Conservation (phyloP, 108 stramenopile genomes). For the Seminavis robusta region DNA sequence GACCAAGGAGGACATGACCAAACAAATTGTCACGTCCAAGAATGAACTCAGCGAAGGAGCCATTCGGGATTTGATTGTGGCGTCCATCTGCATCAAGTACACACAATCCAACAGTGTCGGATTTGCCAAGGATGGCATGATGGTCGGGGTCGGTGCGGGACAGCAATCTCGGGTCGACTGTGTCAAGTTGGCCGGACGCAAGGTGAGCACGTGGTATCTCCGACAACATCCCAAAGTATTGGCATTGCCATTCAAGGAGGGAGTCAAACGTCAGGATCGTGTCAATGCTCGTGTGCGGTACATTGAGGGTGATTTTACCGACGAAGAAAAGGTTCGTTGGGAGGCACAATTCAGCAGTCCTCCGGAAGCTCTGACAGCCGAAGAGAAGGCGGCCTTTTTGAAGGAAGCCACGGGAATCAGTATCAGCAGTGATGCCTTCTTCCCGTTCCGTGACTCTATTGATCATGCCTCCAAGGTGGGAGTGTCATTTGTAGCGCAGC, state of each 20-base stretch:
- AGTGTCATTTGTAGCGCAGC: conserved; percentile 90
- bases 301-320: conserved; percentile 97
- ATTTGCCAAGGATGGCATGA: conserved; percentile 96
- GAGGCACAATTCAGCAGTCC: conserved; percentile 78
- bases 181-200: conserved; percentile 97
- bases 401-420: conserved; percentile 75
- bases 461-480: conserved; percentile 98
- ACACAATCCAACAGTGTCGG: conserved; percentile 97
- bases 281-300: conserved; percentile 98
- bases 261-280: conserved; percentile 95
- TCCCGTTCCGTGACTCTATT: conserved; percentile 98
- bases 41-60: conserved; percentile 74
- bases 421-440: conserved; percentile 97
- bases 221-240: conserved; percentile 98
- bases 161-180: conserved; percentile 99
- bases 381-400: conserved; percentile 92
- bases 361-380: conserved; percentile 86
- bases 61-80: conserved; percentile 95
- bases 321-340: conserved; percentile 89
- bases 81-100: conserved; percentile 97
- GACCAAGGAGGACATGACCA: conserved; percentile 67
- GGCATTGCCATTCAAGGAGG: conserved; percentile 89
- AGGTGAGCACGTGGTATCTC: conserved; percentile 95
- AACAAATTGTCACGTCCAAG: conserved; percentile 50
- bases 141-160: conserved; percentile 99